Evolutionary conservation across 805 yeast genomes (phyloP), one percentile per base, ranked within the genome.

Genomic region (Isabelozyma gotoi): DNA sequence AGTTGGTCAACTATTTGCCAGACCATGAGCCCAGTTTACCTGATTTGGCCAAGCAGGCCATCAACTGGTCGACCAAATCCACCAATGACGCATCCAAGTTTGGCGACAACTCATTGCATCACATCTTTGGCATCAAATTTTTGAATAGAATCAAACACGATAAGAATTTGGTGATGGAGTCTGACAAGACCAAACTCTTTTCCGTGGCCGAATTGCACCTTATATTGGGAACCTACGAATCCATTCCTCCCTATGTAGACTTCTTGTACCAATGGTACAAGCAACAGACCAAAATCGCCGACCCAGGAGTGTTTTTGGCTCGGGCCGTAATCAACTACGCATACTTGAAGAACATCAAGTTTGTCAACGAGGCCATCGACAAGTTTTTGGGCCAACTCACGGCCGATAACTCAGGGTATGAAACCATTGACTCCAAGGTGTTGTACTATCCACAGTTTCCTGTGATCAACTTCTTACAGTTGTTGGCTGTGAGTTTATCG

Each of bases 21-120:
- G 73, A 70, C 39, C 50, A 63, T 4, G 78, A 73, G 39, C 62
- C 72, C 7, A 51, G 86, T 38, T 60, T 90, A 48, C 72, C 78
- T 37, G 88, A 81, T 51, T 75, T 92, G 41, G 76, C 86, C 16
- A 81, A 81, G 37, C 87, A 82, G 42, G 71, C 82, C 41, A 71
- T 81, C 40, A 75, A 76, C 41, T 92, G 96, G 90, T 74, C 91
- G 0, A 63, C 65, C 36, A 74, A 73, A 47, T 65, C 60, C 41
- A 71, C 80, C 4, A 71, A 68, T 0, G 51, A 47, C 3, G 48
- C 45, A 3, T 68, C 66, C 42, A 77, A 77, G 43, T 77, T 78
- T 48, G 97, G 96, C 4, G 96, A 89, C 57, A 77, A 85, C 5
- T 81, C 80, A 36, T 68, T 94, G 43, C 89, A 88, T 57, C 83